Evolutionary conservation across 192 early-diverging fungal species (phyloP).

Genomic region (Coemansia sp.): DNA sequence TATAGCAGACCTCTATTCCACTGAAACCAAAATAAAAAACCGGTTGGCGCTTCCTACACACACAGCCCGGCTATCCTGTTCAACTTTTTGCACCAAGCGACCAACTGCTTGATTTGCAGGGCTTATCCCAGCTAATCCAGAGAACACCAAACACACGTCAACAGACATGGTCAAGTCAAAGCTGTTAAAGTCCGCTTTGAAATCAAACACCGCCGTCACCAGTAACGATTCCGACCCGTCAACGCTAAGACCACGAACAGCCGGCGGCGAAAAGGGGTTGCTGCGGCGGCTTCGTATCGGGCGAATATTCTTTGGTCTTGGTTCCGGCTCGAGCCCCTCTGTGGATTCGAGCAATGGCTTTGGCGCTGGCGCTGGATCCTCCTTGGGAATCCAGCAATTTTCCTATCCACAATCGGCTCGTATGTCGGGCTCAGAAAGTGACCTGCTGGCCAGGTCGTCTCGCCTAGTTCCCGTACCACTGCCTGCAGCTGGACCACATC

Average conservation of each 20-base stretch:
- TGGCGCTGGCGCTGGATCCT: conserved; percentile 20
- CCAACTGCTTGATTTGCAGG: conserved; percentile 2
- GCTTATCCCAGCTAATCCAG: background rate
- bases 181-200: conserved; percentile 28
- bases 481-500: background rate
- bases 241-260: conserved; percentile 39
- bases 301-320: conserved; percentile 42
- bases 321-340: conserved; percentile 6
- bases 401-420: conserved; percentile 1
- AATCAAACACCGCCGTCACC: conserved; percentile 18
- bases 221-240: conserved; percentile 13
- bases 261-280: conserved; percentile 43
- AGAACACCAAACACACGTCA: background rate
- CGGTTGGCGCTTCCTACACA: background rate
- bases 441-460: conserved; percentile 12
- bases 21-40: background rate
- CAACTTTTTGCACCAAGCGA: too few relatives aligned
- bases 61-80: background rate
- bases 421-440: conserved; percentile 1
- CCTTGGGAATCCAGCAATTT: background rate
- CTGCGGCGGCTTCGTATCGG: conserved; percentile 48
- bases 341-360: conserved; percentile 2
- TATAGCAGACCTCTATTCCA: background rate
- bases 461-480: background rate
- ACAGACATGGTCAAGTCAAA: conserved; percentile 50